Conservation (phyloP, 1,284 basidiomycete genomes). For the Sphagnurus paluster region DNA sequence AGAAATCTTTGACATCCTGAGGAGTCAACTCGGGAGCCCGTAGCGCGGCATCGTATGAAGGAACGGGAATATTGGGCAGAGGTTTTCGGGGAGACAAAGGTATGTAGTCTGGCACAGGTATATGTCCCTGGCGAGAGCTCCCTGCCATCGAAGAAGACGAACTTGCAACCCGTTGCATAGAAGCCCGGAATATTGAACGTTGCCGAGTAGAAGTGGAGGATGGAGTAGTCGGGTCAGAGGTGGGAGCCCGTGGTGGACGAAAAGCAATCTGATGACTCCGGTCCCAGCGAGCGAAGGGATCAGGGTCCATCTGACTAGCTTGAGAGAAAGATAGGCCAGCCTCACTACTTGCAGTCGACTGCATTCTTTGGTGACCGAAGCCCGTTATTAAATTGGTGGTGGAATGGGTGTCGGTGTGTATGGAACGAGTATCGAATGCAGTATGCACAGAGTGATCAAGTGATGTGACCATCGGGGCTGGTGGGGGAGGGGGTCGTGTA, state of each 20-base stretch:
- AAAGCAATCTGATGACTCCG: neutral
- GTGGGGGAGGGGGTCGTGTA: neutral
- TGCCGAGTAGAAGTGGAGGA: neutral
- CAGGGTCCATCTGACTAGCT: neutral
- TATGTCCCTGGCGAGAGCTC: slow-evolving; percentile 2
- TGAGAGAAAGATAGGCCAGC: slow-evolving; percentile 1
- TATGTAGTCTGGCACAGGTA: slow-evolving; percentile 2
- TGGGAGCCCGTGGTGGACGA: no score
- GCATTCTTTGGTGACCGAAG: slow-evolving; percentile 9
- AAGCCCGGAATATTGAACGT: neutral
- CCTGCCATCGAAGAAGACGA: slow-evolving; percentile 4
- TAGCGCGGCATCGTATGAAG: slow-evolving; percentile 17
- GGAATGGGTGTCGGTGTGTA: slow-evolving; percentile 6
- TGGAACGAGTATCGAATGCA: neutral
- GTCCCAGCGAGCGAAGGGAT: slow-evolving; percentile 3
- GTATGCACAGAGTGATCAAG: slow-evolving; percentile 3
- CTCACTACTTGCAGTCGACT: slow-evolving; percentile 4
- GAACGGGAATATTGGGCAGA: slow-evolving; percentile 18
- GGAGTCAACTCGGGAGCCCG: slow-evolving; percentile 8
- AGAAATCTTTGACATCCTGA: slow-evolving; percentile 10
- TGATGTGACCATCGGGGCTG: slow-evolving; percentile 15
- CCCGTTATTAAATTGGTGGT: slow-evolving; percentile 7
- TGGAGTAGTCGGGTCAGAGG: slow-evolving; percentile 3
- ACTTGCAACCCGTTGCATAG: neutral
- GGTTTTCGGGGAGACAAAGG: slow-evolving; percentile 16